Evolutionary conservation across 140 eudicot genomes (phyloP).

Genomic region (Bidens hawaiensis): DNA sequence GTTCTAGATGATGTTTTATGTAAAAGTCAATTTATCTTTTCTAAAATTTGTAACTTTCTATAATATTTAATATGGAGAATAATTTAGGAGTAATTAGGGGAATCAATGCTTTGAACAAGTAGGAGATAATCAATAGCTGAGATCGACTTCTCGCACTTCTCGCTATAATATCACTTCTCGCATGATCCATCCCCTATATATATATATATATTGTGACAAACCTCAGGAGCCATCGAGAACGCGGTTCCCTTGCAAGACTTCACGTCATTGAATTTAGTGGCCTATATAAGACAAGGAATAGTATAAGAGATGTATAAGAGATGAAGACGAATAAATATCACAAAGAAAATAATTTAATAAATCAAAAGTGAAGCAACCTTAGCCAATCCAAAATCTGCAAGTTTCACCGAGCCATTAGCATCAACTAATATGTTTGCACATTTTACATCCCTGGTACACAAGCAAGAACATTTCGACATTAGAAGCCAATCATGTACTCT

Average conservation of each 20-base stretch:
- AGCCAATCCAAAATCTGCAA: slow-evolving; percentile 98
- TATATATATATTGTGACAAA: slow-evolving; percentile 28
- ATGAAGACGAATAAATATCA: slow-evolving; percentile 4
- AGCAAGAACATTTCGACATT: slow-evolving; percentile 8
- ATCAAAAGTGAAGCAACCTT: slow-evolving; percentile 43
- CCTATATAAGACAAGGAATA: slow-evolving; percentile 41
- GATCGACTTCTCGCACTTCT: no score
- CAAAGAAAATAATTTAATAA: neutral
- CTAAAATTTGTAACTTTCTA: no score
- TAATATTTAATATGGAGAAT: no score
- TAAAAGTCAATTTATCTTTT: no score
- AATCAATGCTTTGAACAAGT: no score
- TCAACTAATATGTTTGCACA: slow-evolving; percentile 94
- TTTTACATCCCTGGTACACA: slow-evolving; percentile 78
- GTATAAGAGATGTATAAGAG: no score
- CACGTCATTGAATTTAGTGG: slow-evolving; percentile 71
- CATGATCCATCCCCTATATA: no score
- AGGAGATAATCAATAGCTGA: no score
- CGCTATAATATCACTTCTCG: no score
- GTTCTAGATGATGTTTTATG: no score
- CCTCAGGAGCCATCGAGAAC: slow-evolving; percentile 99
- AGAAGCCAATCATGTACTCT: neutral
- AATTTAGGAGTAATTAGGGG: no score
- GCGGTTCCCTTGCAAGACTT: slow-evolving; percentile 89
- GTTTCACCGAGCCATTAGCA: slow-evolving; percentile 80